Conservation (phyloP, 495 filamentous ascomycete species). For the Penicillium egyptiacum region DNA sequence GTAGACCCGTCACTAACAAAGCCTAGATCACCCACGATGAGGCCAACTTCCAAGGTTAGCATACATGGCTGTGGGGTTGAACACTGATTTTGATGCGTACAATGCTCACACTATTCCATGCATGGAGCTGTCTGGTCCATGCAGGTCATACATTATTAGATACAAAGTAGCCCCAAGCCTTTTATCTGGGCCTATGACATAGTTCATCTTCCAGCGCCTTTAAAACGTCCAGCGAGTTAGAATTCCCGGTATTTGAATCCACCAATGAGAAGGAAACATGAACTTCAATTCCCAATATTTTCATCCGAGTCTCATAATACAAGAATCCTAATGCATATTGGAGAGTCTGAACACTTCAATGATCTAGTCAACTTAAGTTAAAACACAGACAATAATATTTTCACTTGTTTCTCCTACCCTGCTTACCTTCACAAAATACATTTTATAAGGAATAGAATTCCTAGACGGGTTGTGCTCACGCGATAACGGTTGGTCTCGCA, state of each 20-base stretch:
- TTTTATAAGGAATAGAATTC: not conserved
- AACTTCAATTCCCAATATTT: not conserved
- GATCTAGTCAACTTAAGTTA: not conserved
- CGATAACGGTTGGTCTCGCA: slow-evolving; percentile 20
- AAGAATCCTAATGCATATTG: not conserved
- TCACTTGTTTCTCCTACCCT: not conserved
- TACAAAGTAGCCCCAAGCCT: too few species aligned
- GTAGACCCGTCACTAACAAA: too few species aligned
- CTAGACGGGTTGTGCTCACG: not conserved
- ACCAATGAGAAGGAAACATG: not conserved
- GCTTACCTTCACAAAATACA: not conserved
- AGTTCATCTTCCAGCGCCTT: too few species aligned
- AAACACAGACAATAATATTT: not conserved
- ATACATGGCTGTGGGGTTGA: too few species aligned
- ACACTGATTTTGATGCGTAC: too few species aligned
- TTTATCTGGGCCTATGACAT: too few species aligned
- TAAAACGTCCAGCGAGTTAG: not conserved
- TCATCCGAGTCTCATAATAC: not conserved
- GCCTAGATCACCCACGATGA: too few species aligned
- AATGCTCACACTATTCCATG: too few species aligned
- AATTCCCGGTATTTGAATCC: not conserved
- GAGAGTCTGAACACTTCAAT: not conserved
- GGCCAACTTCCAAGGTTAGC: too few species aligned
- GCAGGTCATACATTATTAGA: too few species aligned
- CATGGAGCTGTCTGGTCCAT: too few species aligned